Base-by-base conservation (phyloP, 306 rosid genomes). In the Amphicarpaea edgeworthii region DNA sequence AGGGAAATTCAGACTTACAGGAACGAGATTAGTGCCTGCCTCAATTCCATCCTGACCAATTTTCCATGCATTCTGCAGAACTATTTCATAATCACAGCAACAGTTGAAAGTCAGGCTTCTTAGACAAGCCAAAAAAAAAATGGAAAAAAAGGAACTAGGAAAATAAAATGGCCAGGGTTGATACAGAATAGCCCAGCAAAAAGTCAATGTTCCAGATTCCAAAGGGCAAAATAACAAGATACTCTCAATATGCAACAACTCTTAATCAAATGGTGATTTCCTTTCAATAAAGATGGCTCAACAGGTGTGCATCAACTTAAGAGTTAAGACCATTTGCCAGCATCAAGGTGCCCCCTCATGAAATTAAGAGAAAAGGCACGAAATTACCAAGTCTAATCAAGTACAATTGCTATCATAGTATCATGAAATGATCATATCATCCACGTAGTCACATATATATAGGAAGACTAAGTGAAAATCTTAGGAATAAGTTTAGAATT, bases 41-140 rank as follows among this genome's bases (percentile, higher is more conserved):
- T 95, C 97, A 73, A 95, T 73, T 79, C 97, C 98, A 83, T 95
- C 97, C 60, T 51, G 87, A 32, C 96, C 90, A 79, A 90, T 86
- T 82, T 75, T 92, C 96, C 86, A 90, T 41, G 84, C 92, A 50
- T 87, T 92, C 85, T 91, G 92, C 72, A 93, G 59, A 75, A 83
- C 97, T 91, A 77, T 77, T 79, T 71, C 68, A 64, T 37, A 75
- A 75, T 59, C 34, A 61, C 19, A 60, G 42, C 2, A 30, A 64
- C 12, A 77, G 70, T 76, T 37, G 14, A 69, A 78, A 38, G 24
- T 77, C 63, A 80, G 79, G 50, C 24, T 72, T 49, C 57, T 9
- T 55, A 14, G 64, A 64, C 19, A 34, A 34, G 34, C 19, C 30
- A 15, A 55, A 47, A 15, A 55, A 47, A 73, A 20, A 51, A 1